Conservation (phyloP, 306 rosid species). For the Acacia acuminata region DNA sequence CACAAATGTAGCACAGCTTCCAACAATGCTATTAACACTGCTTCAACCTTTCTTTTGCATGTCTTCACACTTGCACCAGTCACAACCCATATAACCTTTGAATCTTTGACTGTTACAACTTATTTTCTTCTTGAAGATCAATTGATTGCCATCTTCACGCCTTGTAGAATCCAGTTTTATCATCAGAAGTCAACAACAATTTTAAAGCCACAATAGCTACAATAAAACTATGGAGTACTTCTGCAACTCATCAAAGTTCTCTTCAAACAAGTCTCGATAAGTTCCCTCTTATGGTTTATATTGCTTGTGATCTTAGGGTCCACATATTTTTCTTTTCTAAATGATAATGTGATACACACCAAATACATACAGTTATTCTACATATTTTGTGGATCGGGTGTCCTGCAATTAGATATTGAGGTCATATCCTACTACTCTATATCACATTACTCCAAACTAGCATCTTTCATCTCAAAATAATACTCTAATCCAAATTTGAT, state of each 20-base stretch:
- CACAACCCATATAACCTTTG: too few species aligned
- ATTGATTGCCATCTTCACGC: too few species aligned
- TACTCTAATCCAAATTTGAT: conserved; percentile 10
- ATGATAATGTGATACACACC: conserved; percentile 15
- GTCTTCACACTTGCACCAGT: too few species aligned
- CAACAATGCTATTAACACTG: too few species aligned
- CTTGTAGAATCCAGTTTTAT: too few species aligned
- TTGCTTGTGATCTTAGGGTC: conserved; percentile 33
- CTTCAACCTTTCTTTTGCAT: too few species aligned
- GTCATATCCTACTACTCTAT: background rate
- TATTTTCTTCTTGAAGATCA: too few species aligned
- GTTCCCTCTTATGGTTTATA: conserved; percentile 32
- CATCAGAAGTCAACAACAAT: too few species aligned
- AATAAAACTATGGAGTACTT: conserved; percentile 29
- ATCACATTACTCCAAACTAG: conserved; percentile 73
- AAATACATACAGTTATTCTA: background rate
- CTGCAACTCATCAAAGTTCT: conserved; percentile 72
- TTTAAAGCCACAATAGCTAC: too few species aligned
- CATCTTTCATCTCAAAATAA: conserved; percentile 96
- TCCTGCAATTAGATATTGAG: background rate
- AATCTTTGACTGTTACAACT: too few species aligned
- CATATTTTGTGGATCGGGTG: background rate
- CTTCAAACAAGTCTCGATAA: conserved; percentile 63
- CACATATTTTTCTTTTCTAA: conserved; percentile 39
- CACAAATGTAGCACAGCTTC: too few species aligned